These are phyloP conservation scores for Penicillium psychrosexuale DNA, from an alignment of 2,329 filamentous ascomycete genomes.

Conservation along the genomic window DNA sequence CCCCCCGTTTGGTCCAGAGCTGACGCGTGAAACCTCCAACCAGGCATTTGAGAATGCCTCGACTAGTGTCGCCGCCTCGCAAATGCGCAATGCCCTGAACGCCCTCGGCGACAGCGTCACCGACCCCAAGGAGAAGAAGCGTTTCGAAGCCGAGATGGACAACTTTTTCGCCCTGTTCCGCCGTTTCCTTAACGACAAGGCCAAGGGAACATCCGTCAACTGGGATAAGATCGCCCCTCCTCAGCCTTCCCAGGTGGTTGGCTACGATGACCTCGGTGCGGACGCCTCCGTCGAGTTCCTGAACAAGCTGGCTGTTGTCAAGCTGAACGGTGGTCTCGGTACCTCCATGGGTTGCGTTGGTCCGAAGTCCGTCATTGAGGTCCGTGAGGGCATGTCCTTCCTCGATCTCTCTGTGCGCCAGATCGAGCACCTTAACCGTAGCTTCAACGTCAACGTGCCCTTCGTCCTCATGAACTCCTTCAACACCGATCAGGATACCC, in stretches of 20 bases:
- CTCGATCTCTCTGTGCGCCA: conserved; percentile 96
- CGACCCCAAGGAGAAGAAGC: conserved; percentile 69
- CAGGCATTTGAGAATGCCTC: conserved; percentile 99
- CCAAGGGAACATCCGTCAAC: conserved; percentile 92
- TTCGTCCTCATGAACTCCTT: conserved; percentile 99
- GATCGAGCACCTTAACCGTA: conserved; percentile 98
- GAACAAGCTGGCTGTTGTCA: conserved; percentile 95
- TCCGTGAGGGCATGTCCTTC: conserved; percentile 99
- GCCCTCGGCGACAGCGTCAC: conserved; percentile 84
- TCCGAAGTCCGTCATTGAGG: conserved; percentile 98
- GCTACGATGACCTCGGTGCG: conserved; percentile 87
- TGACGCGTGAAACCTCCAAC: conserved; percentile 5
- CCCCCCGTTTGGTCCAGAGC: not conserved
- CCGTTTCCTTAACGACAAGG: conserved; percentile 97
- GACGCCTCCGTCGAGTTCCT: conserved; percentile 89
- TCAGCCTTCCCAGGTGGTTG: conserved; percentile 87
- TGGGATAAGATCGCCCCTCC: conserved; percentile 97
- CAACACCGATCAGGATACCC: conserved; percentile 98
- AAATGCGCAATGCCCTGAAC: conserved; percentile 98
- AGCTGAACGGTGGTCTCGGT: conserved; percentile 98
- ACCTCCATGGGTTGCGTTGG: conserved; percentile 99
- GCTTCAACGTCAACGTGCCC: conserved; percentile 93
- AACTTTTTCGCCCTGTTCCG: conserved; percentile 99
- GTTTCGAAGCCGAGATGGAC: conserved; percentile 99
- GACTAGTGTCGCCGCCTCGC: conserved; percentile 93